Conservation (phyloP, 306 rosid genomes). For the Pueraria montana region DNA sequence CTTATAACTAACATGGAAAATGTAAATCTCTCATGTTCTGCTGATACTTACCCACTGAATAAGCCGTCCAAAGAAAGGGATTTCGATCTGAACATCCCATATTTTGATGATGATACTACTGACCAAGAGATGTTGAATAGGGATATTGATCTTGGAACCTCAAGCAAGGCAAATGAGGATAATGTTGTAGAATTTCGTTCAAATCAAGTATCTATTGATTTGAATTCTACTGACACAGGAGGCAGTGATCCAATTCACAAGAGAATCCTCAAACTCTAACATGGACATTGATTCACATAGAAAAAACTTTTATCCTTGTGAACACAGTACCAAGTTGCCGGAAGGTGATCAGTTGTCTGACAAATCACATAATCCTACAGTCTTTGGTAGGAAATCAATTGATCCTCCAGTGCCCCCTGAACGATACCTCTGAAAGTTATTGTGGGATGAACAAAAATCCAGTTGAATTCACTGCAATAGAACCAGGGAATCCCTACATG, state of each 20-base stretch:
- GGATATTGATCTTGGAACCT: neutral
- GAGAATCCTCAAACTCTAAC: neutral
- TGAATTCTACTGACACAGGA: conserved; percentile 62
- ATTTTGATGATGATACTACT: conserved; percentile 28
- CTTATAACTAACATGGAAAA: neutral
- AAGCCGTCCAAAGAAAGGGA: conserved; percentile 49
- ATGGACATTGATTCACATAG: neutral
- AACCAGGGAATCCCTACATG: neutral
- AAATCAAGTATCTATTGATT: conserved; percentile 53
- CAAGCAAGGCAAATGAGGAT: conserved; percentile 27
- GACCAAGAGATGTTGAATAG: too few species aligned
- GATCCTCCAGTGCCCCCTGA: neutral
- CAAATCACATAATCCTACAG: conserved; percentile 49
- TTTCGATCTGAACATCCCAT: conserved; percentile 50
- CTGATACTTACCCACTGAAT: conserved; percentile 34
- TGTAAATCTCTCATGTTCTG: too few species aligned
- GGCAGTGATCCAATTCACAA: neutral
- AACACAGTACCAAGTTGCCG: too few species aligned
- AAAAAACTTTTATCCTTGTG: neutral
- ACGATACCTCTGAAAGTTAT: neutral
- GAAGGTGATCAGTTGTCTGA: conserved; percentile 56
- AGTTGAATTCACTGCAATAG: neutral
- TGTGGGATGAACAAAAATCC: neutral
- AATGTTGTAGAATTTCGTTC: conserved; percentile 55
- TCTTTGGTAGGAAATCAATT: conserved; percentile 41